These are phyloP conservation scores for Euphrasia confusa DNA, from an alignment of 257 asterid genomes.

Conservation along the genomic window DNA sequence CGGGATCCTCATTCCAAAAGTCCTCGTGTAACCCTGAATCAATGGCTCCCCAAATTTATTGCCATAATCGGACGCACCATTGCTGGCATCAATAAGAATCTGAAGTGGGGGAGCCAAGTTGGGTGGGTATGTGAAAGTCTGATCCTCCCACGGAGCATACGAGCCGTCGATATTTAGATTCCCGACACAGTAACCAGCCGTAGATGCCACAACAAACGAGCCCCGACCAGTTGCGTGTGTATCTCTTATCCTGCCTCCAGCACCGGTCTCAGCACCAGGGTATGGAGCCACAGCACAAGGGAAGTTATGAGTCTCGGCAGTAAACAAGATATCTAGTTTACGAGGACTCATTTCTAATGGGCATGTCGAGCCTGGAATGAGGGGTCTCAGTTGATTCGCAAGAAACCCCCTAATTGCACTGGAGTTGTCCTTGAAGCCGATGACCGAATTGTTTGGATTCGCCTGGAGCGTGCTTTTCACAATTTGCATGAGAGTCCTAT, in stretches of 20 bases:
- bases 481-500: constrained; percentile 82
- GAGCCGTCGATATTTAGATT: constrained; percentile 82
- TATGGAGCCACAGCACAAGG: constrained; percentile 98
- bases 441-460: constrained; percentile 81
- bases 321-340: constrained; percentile 71
- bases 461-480: constrained; percentile 78
- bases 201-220: constrained; percentile 81
- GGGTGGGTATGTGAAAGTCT: constrained; percentile 65
- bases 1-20: constrained; percentile 91
- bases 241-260: constrained; percentile 93
- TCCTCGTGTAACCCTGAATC: constrained; percentile 88
- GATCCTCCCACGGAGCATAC: constrained; percentile 94
- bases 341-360: constrained; percentile 45
- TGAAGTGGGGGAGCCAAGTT: constrained; percentile 83
- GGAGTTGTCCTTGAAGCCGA: constrained; percentile 95
- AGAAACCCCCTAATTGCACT: constrained; percentile 83
- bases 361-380: constrained; percentile 66
- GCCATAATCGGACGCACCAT: constrained; percentile 97
- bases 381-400: constrained; percentile 63
- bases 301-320: constrained; percentile 96
- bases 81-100: constrained; percentile 84
- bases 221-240: constrained; percentile 98
- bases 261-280: constrained; percentile 99
- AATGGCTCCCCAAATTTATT: constrained; percentile 92
- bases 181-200: constrained; percentile 94